Evolutionary conservation across 352 stramenopile species (phyloP), one percentile per base, ranked within the genome.

Genomic region (Globisporangium iwayamae): DNA sequence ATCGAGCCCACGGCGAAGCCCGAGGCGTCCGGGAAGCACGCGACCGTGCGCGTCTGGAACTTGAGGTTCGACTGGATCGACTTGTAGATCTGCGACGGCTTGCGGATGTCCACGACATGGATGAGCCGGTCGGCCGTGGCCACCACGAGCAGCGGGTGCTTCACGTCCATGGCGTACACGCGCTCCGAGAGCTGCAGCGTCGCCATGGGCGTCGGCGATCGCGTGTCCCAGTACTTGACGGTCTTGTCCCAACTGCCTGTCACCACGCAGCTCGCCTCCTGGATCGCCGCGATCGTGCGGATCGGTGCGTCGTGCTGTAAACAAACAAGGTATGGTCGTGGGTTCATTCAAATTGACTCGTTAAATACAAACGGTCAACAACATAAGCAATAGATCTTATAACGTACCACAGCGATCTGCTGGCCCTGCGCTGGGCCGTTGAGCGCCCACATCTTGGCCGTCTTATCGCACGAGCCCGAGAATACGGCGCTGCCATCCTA

Each of bases 141-240:
- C 18, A 99, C 96, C 4, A 98, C 94, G 28, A 98, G 83, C 57
- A 98, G 75, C 69, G 90, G 94, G 57, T 94, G 86, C 61, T 90
- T 89, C 8, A 91, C 91, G 70, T 99, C 97, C 83, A 99, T 93
- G 65, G 86, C 90, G 75, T 99, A 98, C 38, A 86, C 87, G 62
- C 94, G 85, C 70, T 99, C 94, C 25, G 94, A 96, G 7, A 99
- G 80, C 65, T 96, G 86, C 53, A 99, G 75, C 1, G 76, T 82
- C 18, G 83, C 89, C 60, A 93, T 96, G 16, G 96, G 85, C 52
- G 85, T 96, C 6, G 91, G 89, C 67, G 81, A 87, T 45, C 96
- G 77, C 39, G 85, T 95, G 73, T 99, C 96, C 97, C 97, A 99
- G 74, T 98, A 99, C 82, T 98, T 98, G 62, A 99, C 63, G 51